These are phyloP conservation scores for Auriscalpium orientale DNA, from an alignment of 768 basidiomycete species.

Conservation along the genomic window DNA sequence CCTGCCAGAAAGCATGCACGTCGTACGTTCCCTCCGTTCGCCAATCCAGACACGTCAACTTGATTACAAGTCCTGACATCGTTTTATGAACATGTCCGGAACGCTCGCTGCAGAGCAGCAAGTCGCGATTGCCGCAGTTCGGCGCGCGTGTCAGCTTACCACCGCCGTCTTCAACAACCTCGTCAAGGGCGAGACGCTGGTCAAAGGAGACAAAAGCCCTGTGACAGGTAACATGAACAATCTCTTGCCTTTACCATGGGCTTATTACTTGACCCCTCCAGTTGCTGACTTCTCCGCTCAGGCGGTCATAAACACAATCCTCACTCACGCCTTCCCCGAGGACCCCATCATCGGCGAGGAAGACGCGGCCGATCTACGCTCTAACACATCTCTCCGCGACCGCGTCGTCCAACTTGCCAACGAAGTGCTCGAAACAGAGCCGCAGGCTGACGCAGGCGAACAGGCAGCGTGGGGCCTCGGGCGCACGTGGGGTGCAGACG, in stretches of 20 bases:
- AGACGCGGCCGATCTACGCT: slow-evolving; percentile 73
- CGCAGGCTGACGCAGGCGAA: slow-evolving; percentile 42
- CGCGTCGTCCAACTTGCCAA: slow-evolving; percentile 80
- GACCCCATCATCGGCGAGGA: slow-evolving; percentile 95
- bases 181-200: slow-evolving; percentile 77
- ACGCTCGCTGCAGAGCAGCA: slow-evolving; percentile 62
- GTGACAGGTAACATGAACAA: slow-evolving; percentile 40
- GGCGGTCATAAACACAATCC: slow-evolving; percentile 80
- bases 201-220: slow-evolving; percentile 80
- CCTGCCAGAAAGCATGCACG: too few species aligned
- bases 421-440: slow-evolving; percentile 55
- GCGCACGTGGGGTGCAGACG: slow-evolving; percentile 42
- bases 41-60: too few species aligned
- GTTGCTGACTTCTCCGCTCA: slow-evolving; percentile 95
- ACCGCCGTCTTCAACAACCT: slow-evolving; percentile 81
- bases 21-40: too few species aligned
- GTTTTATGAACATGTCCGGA: slow-evolving; percentile 35
- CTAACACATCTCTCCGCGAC: slow-evolving; percentile 38
- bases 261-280: slow-evolving; percentile 21
- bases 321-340: slow-evolving; percentile 67
- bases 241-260: background rate
- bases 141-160: slow-evolving; percentile 79
- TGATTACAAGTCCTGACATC: too few species aligned
- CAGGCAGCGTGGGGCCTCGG: slow-evolving; percentile 67
- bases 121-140: slow-evolving; percentile 81